Percentiles rank a stretch among this genome's conserved stretches.
These are phyloP conservation scores for Avicennia marina DNA, from an alignment of 257 asterid species.

Conservation along the genomic window DNA sequence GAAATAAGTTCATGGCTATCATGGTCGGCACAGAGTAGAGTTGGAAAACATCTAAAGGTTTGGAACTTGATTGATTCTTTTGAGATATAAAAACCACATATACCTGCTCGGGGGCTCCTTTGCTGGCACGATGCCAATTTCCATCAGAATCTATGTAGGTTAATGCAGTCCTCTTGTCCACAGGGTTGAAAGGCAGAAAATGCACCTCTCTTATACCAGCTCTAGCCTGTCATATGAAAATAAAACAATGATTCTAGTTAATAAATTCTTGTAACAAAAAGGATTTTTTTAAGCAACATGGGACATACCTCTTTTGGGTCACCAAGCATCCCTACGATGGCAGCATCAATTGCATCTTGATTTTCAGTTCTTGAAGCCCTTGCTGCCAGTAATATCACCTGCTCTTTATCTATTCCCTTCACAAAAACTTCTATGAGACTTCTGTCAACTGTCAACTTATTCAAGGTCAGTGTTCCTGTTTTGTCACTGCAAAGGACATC, in stretches of 20 bases:
- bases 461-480: slow-evolving; percentile 93
- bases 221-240: slow-evolving; percentile 66
- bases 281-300: background rate
- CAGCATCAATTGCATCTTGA: slow-evolving; percentile 97
- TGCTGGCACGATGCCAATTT: slow-evolving; percentile 93
- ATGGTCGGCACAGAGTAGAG: background rate
- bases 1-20: background rate
- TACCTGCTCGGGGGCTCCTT: slow-evolving; percentile 99
- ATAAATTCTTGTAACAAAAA: background rate
- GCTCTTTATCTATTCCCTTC: slow-evolving; percentile 86
- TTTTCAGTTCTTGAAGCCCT: slow-evolving; percentile 90
- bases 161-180: slow-evolving; percentile 95
- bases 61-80: background rate
- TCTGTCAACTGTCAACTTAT: slow-evolving; percentile 77
- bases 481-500: slow-evolving; percentile 95
- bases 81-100: background rate
- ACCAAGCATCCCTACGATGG: slow-evolving; percentile 89
- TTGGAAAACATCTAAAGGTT: too few species aligned
- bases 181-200: slow-evolving; percentile 95
- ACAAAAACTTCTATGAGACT: slow-evolving; percentile 72
- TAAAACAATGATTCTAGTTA: background rate
- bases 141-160: slow-evolving; percentile 76
- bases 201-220: slow-evolving; percentile 83
- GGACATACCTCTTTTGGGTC: slow-evolving; percentile 86
- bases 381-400: slow-evolving; percentile 79